Base-by-base conservation (phyloP, 129 eudicot species). In the Flaveria trinervia region DNA sequence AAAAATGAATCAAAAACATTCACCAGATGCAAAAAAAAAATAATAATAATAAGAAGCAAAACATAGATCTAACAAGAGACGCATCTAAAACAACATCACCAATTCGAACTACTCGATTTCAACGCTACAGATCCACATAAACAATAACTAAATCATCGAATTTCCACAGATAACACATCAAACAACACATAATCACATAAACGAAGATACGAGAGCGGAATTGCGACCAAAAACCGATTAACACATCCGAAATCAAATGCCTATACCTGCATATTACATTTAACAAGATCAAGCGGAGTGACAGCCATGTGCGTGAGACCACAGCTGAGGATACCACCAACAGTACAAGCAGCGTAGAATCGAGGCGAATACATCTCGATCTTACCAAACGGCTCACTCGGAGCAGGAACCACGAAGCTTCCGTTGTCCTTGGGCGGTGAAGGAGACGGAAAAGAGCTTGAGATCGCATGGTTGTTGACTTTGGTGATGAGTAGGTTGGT, bases 281-380 rank as follows among this genome's bases (percentile, higher is more conserved):
- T 92, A 84, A 92, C 97, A 57, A 92, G 92, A 81, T 92, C 97
- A 33, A 92, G 97, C 76, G 96, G 97, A 84, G 97, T 92, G 66
- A 87, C 97, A 52, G 96, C 36, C 96, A 80, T 92, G 77, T 92
- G 97, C 81, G 97, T 92, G 50, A 92, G 89, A 28, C 97, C 97
- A 77, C 96, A 92, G 80, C 97, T 87, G 66, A 92, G 81, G 22
- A 92, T 89, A 18, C 97, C 97, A 69, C 97, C 97, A n/a, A 71
- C 83, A 0, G 97, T 92, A 74, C 97, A 92, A 3, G 96, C 96
- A 25, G 89, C 93, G 77, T 92, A 92, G 78, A 73, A 89, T 70
- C 80, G 77, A 1, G 96, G 89, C 68, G 96, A 92, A 77, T 82
- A 89, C 91, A 92, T 77, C 89, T 85, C 86, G 83, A 92, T 89